phyloP scores from a whole-genome alignment of 345 rosid genomes.

The Linum lewisii region DNA sequence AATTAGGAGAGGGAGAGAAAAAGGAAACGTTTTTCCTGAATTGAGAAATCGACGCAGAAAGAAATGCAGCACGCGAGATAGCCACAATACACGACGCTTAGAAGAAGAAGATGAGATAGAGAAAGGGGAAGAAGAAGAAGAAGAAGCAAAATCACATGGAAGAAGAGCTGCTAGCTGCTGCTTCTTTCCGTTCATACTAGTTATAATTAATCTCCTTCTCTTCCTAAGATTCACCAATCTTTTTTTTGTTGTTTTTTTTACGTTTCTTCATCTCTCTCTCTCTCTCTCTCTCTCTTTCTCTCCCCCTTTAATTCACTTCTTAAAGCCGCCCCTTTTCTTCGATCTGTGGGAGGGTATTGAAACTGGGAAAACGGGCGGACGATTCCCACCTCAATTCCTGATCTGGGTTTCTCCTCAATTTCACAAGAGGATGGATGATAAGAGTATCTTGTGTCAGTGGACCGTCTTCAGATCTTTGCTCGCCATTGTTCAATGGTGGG shows the following conservation, averaged over 20 bases:
- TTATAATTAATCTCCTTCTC: background rate
- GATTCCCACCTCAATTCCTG: background rate
- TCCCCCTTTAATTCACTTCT: background rate
- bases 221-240: background rate
- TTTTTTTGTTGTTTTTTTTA: background rate
- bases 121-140: background rate
- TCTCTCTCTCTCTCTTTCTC: background rate
- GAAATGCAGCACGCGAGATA: background rate
- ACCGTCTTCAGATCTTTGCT: slow-evolving; percentile 77
- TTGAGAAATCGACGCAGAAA: background rate
- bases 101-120: background rate
- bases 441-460: slow-evolving; percentile 43
- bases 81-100: too few relatives aligned
- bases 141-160: slow-evolving; percentile 2
- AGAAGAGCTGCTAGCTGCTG: slow-evolving; percentile 2
- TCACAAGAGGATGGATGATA: slow-evolving; percentile 53
- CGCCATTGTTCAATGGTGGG: slow-evolving; percentile 97
- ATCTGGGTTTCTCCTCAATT: background rate
- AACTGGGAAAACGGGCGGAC: background rate
- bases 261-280: background rate
- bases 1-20: too few relatives aligned
- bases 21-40: background rate
- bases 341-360: background rate
- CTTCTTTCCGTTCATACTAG: background rate
- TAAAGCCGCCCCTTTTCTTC: background rate